Conservation (phyloP, 2,329 filamentous ascomycete species). For the Penicillium sclerotiorum region DNA sequence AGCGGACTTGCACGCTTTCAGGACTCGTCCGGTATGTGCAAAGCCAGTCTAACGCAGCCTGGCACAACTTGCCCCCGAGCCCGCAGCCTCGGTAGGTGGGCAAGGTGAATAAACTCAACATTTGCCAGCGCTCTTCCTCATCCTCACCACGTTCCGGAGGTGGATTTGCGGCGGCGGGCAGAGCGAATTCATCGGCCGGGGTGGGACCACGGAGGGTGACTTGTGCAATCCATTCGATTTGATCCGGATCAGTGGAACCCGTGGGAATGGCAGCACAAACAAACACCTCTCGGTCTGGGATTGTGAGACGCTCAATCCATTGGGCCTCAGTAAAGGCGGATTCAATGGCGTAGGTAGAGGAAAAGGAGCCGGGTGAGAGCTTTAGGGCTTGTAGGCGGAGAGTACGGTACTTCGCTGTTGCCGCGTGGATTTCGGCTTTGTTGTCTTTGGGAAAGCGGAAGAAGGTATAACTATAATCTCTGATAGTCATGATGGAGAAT, state of each 20-base stretch:
- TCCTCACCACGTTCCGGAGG: conserved; percentile 20
- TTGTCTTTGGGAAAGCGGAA: conserved; percentile 14
- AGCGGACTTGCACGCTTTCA: conserved; percentile 22
- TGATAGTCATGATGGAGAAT: too few species aligned
- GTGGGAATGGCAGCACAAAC: conserved; percentile 27
- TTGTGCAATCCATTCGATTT: conserved; percentile 33
- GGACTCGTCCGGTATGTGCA: conserved; percentile 12
- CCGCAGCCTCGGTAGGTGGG: conserved; percentile 33
- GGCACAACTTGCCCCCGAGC: conserved; percentile 29
- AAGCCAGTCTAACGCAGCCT: conserved; percentile 27
- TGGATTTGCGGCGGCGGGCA: conserved; percentile 29
- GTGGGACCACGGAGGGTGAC: conserved; percentile 34
- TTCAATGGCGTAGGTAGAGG: conserved; percentile 35
- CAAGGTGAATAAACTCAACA: conserved; percentile 36
- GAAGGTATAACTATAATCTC: conserved; percentile 12
- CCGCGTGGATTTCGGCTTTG: conserved; percentile 1
- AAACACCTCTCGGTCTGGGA: conserved; percentile 30
- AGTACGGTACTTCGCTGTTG: conserved; percentile 15
- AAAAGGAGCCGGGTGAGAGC: conserved; percentile 31
- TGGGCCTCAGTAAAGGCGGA: conserved; percentile 24
- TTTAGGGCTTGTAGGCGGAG: conserved; percentile 33
- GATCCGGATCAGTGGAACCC: conserved; percentile 4
- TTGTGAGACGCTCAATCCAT: conserved; percentile 31
- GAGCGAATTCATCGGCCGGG: conserved; percentile 22
- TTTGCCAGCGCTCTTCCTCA: conserved; percentile 33